A percentile compares a stretch with the other conserved stretches of the same genome.
These are phyloP conservation scores for Penicillium robsamsonii DNA, from an alignment of 495 filamentous ascomycete species.

Conservation along the genomic window DNA sequence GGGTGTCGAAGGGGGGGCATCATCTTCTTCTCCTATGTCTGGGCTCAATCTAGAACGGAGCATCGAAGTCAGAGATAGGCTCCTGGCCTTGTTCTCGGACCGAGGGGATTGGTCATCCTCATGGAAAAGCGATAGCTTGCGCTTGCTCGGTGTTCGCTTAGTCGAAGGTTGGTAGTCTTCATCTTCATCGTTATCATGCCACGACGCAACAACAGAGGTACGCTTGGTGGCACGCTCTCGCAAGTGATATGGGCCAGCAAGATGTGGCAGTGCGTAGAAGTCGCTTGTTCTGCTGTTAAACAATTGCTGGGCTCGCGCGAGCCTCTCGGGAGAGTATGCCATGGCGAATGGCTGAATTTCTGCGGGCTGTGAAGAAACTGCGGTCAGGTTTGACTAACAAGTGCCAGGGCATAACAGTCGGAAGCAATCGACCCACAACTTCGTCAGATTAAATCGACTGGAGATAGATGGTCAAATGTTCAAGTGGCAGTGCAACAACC, in stretches of 20 bases:
- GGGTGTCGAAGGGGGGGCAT: not conserved
- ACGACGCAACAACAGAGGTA: conserved; percentile 1
- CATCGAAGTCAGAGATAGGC: not conserved
- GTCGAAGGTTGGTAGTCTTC: conserved; percentile 10
- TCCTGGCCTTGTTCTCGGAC: not conserved
- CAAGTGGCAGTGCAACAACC: not conserved
- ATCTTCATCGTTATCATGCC: conserved; percentile 19
- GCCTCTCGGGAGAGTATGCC: not conserved
- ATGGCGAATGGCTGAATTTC: not conserved
- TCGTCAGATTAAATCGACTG: not conserved
- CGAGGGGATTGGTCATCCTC: not conserved
- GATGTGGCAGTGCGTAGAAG: not conserved
- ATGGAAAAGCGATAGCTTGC: not conserved
- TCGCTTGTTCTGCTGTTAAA: not conserved
- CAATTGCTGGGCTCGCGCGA: not conserved
- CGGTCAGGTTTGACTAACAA: not conserved
- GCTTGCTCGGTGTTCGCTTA: not conserved
- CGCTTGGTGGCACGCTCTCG: not conserved
- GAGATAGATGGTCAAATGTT: not conserved
- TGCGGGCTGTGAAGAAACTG: not conserved
- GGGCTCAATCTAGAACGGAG: not conserved
- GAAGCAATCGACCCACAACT: not conserved
- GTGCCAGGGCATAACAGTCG: not conserved
- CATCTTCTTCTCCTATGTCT: not conserved
- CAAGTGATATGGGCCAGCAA: not conserved